Base-by-base conservation (phyloP, 345 rosid species). In the Raphanus raphanistrum region DNA sequence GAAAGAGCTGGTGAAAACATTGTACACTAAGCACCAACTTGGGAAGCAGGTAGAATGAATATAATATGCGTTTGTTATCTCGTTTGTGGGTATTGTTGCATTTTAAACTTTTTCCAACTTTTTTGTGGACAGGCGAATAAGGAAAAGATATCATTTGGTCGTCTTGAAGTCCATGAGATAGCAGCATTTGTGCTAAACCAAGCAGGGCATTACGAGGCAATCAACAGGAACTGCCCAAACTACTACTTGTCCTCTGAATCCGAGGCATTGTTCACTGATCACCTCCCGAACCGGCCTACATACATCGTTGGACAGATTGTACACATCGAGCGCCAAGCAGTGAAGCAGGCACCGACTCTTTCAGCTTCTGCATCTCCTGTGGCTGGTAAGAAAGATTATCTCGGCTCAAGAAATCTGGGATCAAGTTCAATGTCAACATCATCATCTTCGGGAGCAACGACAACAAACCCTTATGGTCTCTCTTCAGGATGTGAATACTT, bases 161-260 rank as follows among this genome's bases (percentile, higher is more conserved):
- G 91, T 62, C 80, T 96, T 69, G 96, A 91, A 86, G 94, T 91
- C 50, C 98, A 90, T 70, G 96, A 91, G 84, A 86, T 89, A 64
- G 99, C 97, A 63, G 99, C 97, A 36, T 96, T 96, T 84, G 92
- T 96, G 75, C 88, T 86, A 41, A 91, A 91, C 71, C 77, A 87
- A 33, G 75, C 86, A 8, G 98, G 97, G 70, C 86, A 93, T 76
- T 96, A 93, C 0, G 97, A 91, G 82, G 99, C 98, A 8, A 88
- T 96, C 70, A 89, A 80, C 80, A 81, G 95, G 77, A 89, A 82
- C 83, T 84, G 86, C 84, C 83, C 82, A 12, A 89, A 87, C 79
- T 91, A 86, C 84, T 96, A 91, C 77, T 82, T 96, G 64, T 96
- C 99, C 73, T 77, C 95, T 58, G 99, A 91, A 84, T 96, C 99